These are phyloP conservation scores for Coemansia sp. DNA, from an alignment of 192 early-diverging fungal species.

Conservation along the genomic window DNA sequence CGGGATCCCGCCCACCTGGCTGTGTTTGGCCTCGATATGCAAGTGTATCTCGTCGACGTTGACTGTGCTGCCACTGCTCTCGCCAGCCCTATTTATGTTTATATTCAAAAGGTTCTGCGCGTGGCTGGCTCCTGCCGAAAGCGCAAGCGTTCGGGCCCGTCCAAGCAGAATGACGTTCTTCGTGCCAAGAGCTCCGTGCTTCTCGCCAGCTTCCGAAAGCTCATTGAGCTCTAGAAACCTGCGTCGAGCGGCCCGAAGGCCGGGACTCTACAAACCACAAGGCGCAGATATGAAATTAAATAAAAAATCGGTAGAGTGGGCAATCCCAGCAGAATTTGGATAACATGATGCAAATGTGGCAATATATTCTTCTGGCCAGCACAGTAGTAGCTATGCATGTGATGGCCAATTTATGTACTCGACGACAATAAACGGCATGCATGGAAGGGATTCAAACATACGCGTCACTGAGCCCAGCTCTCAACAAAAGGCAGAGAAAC, in stretches of 20 bases:
- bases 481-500: background rate
- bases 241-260: constrained; percentile 30
- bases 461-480: background rate
- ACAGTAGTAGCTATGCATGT: constrained; percentile 1
- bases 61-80: background rate
- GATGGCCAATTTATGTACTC: constrained; percentile 10
- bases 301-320: background rate
- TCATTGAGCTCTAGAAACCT: constrained; percentile 43
- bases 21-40: constrained; percentile 25
- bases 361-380: background rate
- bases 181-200: constrained; percentile 7
- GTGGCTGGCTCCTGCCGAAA: background rate
- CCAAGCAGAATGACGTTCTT: constrained; percentile 5
- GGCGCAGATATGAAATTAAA: background rate
- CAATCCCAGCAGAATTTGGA: background rate
- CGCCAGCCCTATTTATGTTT: background rate
- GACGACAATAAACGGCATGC: background rate
- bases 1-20: constrained; percentile 15
- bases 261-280: constrained; percentile 25
- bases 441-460: background rate
- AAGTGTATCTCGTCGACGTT: background rate
- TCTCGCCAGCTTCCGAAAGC: constrained; percentile 21
- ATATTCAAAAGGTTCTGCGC: background rate
- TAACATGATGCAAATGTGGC: background rate
- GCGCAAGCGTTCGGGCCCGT: constrained; percentile 2